phyloP scores from a whole-genome alignment of 176 grass and related monocot species.

The Chloris gayana region DNA sequence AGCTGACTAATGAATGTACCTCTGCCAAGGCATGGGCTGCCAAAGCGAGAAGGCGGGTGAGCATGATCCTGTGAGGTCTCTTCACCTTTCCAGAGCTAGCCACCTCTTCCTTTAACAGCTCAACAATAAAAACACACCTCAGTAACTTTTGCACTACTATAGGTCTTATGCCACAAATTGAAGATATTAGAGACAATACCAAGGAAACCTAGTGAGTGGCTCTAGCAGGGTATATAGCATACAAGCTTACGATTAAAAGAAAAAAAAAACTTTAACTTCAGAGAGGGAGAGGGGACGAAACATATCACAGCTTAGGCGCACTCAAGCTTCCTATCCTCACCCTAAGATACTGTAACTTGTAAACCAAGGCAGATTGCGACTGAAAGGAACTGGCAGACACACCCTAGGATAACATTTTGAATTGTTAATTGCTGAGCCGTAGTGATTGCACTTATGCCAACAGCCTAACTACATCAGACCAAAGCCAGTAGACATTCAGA shows the following conservation, averaged over 20 bases:
- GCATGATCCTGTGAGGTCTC: constrained; percentile 64
- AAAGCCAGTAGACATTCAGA: background rate
- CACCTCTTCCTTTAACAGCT: constrained; percentile 51
- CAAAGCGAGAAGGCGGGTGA: constrained; percentile 67
- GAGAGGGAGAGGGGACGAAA: background rate
- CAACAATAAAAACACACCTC: constrained; percentile 9
- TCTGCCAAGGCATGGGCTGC: constrained; percentile 92
- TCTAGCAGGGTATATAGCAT: background rate
- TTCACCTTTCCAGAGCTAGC: constrained; percentile 37
- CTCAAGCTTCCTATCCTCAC: background rate
- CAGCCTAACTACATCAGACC: background rate
- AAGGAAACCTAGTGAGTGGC: background rate
- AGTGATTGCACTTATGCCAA: background rate
- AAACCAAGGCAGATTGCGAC: constrained; percentile 1
- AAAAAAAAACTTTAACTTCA: background rate
- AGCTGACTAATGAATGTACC: constrained; percentile 51
- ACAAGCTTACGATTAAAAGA: background rate
- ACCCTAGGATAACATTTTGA: background rate
- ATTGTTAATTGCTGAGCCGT: background rate
- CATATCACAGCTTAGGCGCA: background rate
- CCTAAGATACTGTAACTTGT: background rate
- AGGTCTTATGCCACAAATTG: background rate
- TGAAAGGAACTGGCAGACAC: background rate
- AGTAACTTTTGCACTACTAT: background rate
- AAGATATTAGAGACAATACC: background rate